Conservation (phyloP, 176 grass and related monocot genomes). For the Avena eriantha region DNA sequence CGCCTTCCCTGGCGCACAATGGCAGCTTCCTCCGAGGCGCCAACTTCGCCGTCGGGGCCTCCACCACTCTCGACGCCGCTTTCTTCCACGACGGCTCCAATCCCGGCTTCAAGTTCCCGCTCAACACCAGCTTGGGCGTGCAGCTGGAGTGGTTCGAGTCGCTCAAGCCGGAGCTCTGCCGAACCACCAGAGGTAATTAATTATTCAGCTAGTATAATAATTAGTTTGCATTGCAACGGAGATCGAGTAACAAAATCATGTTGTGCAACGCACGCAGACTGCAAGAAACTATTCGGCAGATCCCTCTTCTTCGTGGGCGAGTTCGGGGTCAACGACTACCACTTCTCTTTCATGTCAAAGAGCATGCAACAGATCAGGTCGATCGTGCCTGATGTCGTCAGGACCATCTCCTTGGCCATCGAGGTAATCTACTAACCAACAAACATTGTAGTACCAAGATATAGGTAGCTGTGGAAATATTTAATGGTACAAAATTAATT, state of each 20-base stretch:
- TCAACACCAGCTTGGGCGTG: conserved; percentile 42
- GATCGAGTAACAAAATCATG: neutral
- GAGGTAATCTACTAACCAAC: neutral
- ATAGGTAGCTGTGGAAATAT: too few species aligned
- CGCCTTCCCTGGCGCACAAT: conserved; percentile 30
- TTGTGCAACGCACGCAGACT: conserved; percentile 8
- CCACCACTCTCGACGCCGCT: conserved; percentile 35
- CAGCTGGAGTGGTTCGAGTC: conserved; percentile 51
- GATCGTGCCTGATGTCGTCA: neutral
- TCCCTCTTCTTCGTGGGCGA: conserved; percentile 46
- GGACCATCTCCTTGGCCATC: neutral
- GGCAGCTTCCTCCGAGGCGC: conserved; percentile 33
- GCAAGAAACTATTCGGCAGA: conserved; percentile 15
- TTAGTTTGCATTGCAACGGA: too few species aligned
- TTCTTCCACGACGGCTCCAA: conserved; percentile 32
- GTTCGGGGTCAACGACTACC: conserved; percentile 46
- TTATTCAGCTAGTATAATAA: neutral
- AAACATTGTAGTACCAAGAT: too few species aligned
- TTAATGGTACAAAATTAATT: neutral
- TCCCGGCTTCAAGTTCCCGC: neutral
- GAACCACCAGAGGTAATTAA: conserved; percentile 16
- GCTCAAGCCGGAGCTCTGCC: conserved; percentile 36
- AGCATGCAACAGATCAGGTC: neutral
- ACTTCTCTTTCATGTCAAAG: neutral
- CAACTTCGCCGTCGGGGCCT: conserved; percentile 41